Percentiles rank a stretch among this genome's conserved stretches.
These are phyloP conservation scores for Populus davidiana DNA, from an alignment of 345 rosid genomes.

Conservation along the genomic window DNA sequence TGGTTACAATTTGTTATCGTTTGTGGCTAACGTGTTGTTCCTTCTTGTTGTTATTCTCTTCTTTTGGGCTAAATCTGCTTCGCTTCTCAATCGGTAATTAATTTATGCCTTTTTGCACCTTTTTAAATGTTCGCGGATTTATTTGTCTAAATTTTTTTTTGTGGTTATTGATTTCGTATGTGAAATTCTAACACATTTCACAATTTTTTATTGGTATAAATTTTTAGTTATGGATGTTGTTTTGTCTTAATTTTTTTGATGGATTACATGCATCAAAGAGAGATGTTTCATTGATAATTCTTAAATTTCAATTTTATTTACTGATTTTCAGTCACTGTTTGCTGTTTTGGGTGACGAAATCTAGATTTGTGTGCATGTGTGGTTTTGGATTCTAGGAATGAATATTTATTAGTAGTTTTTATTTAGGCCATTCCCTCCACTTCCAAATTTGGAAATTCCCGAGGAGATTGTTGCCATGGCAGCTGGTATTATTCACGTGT, in stretches of 20 bases:
- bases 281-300: background rate
- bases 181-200: no score
- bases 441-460: constrained; percentile 82
- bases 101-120: background rate
- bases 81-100: constrained; percentile 75
- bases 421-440: constrained; percentile 84
- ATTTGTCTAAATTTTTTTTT: no score
- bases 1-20: constrained; percentile 72
- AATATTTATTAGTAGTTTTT: background rate
- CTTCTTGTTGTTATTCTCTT: constrained; percentile 75
- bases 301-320: no score
- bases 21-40: constrained; percentile 68
- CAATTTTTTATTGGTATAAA: no score
- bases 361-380: background rate
- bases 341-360: background rate
- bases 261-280: background rate
- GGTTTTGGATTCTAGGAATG: background rate
- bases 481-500: constrained; percentile 50
- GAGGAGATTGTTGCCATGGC: constrained; percentile 53
- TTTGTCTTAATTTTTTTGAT: no score
- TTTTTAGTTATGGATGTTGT: background rate
- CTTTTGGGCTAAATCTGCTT: constrained; percentile 97
- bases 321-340: background rate
- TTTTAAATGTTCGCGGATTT: background rate
- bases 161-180: no score